Base-by-base conservation (phyloP, 176 grass and related monocot genomes). In the Hsuehochloa calcarea region DNA sequence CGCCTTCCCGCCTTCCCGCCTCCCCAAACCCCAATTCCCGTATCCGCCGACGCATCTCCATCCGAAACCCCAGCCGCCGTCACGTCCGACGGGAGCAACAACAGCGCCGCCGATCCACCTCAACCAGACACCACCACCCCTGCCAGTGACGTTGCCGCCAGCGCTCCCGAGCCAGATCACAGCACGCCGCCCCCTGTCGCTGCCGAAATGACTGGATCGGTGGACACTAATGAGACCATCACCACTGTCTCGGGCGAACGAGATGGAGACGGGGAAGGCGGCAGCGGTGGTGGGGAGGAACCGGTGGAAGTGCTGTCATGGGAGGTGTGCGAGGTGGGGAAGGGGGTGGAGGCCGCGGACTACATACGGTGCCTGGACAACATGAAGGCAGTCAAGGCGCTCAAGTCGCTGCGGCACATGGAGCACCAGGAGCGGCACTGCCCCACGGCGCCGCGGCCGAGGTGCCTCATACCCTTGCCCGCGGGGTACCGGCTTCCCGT, bases 351-450 rank as follows among this genome's bases (percentile, higher is more conserved):
- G 81, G 81, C 89, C 35, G 89, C 83, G 26, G 96, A 98, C 78
- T 98, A 94, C 83, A 92, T 98, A 22, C 96, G 89, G 22, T 98
- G 96, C 86, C 82, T 98, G 64, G 96, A 98, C 80, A 98, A 98
- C 44, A 79, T 92, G 75, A 84, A 84, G 83, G 96, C 86, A 63
- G 83, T 98, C 68, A 98, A 89, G 78, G 70, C 83, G 49, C 93
- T 98, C 70, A 85, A 74, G 71, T 95, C 93, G 56, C 77, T 77
- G 70, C 89, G 91, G 54, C 91, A 83, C 83, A 98, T 98, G 96
- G 96, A 95, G 84, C 93, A 95, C 78, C 86, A 91, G 67, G 96
- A 98, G 89, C 78, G 93, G 80, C 96, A 95, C 77, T 98, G 96
- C 82, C 93, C 96, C 19, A 88, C 88, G 27, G 71, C 68, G 64